A percentile compares a stretch with the other conserved stretches of the same genome.
phyloP scores from a whole-genome alignment of 805 yeast species.

The Candida khao-thaluensis region DNA sequence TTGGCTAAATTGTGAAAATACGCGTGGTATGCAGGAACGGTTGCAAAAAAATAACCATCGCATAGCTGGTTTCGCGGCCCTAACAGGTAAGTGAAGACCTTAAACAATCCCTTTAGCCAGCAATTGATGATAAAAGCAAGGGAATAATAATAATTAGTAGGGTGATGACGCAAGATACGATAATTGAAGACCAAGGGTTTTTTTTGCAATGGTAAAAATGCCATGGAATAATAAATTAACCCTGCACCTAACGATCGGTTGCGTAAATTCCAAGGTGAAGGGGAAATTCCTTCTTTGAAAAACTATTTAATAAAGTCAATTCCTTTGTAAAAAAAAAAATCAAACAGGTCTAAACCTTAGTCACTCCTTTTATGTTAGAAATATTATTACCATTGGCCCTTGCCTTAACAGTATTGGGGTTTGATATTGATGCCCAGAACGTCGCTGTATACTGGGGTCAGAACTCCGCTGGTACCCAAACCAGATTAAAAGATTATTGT shows the following conservation, averaged over 20 bases:
- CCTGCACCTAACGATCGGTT: conserved; percentile 4
- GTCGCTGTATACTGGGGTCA: conserved; percentile 34
- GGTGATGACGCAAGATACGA: conserved; percentile 1
- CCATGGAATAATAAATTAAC: background rate
- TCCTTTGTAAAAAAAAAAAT: too few species aligned
- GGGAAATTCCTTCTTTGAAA: background rate
- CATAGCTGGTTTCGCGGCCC: conserved; percentile 6
- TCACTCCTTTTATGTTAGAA: conserved; percentile 10
- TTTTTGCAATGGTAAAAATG: background rate
- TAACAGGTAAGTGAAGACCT: background rate
- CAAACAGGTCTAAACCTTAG: too few species aligned
- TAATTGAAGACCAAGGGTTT: background rate
- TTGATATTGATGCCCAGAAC: conserved; percentile 20
- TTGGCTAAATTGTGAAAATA: background rate
- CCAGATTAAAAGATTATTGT: conserved; percentile 53
- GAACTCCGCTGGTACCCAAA: conserved; percentile 33
- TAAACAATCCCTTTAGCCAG: conserved; percentile 1
- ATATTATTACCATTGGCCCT: conserved; percentile 7
- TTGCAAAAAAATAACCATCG: conserved; percentile 7
- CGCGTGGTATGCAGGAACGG: conserved; percentile 9
- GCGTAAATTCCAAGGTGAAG: background rate
- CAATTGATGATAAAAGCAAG: background rate
- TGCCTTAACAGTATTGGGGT: conserved; percentile 9
- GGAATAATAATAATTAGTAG: background rate
- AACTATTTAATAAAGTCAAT: background rate